Evolutionary conservation across 495 filamentous ascomycete genomes (phyloP), one percentile per base, ranked within the genome.

Genomic region (Glutinoglossum americanum): DNA sequence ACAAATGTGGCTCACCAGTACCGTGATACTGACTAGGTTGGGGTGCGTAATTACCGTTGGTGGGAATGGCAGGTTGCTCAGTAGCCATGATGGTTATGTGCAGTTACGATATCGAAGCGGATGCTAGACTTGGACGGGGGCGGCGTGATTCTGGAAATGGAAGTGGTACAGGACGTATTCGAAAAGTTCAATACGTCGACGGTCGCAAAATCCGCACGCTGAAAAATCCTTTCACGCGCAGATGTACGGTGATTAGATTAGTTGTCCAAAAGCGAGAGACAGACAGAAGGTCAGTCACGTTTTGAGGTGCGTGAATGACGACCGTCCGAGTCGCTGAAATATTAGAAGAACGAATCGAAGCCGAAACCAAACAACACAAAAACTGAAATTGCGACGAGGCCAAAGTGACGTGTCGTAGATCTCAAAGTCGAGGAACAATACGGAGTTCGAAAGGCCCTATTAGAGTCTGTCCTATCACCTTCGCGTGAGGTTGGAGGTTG

Each of bases 11-110:
- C 41, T 49, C 47, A 25, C 45, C 57, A 9, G 47, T 25, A 25
- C 30, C 17, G 26, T 59, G 51, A 30, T 55, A 56, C 44, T 58
- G 56, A 28, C 8, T 33, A 39, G 65, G 64, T 49, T 69, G 67
- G 25, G 61, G 62, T n/a, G 60, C 66, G 58, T 70, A 71, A 61
- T 61, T 68, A 60, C 71, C 71, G 54, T 73, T 72, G 62, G 67
- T 59, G 35, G 70, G 68, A 57, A 70, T 61, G 28, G 61, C 25
- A 10, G 64, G 45, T 32, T 67, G 64, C 55, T 69, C 66, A 49
- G 68, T 64, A 57, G 69, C 70, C 67, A 71, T 73, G 49, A 54
- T 30, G 41, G 21, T 10, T 3, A 10, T 45, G n/a, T 45, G 41
- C 19, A 45, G n/a, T n/a, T 45, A 45, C n/a, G 41, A 45, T 9